Base-by-base conservation (phyloP, 805 yeast species). In the Metschnikowia continentalis region DNA sequence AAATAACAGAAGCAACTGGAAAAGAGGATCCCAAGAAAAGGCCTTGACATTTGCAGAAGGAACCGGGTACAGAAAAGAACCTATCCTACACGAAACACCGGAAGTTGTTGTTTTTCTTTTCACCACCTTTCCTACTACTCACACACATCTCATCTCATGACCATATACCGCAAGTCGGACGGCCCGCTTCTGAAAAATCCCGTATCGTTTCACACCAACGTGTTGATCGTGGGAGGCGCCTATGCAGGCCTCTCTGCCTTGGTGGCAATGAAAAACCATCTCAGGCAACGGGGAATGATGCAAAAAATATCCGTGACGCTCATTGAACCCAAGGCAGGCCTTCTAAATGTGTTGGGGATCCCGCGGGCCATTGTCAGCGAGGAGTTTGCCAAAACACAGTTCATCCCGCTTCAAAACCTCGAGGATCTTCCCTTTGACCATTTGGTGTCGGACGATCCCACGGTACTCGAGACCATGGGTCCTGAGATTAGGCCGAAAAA, bases 151-250 rank as follows among this genome's bases (percentile, higher is more conserved):
- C 14, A 43, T 15, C 47, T 17, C 23, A 44, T 44, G 47, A 35
- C 40, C 26, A 44, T 44, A 23, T 44, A 44, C 35, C 47, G 49
- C 35, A 53, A 50, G 35, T 45, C 50, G 13, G 47, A 42, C 14
- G 56, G 51, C 4, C 50, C 54, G 6, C 19, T 53, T 17, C 56
- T 50, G 35, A 45, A 15, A 30, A 42, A 45, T 26, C 52, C 56
- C 14, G 54, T 54, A 8, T 45, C 55, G 11, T 61, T 70, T 48
- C 60, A 64, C 35, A 67, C 75, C 22, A 69, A 72, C 51, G 62
- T 73, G 5, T 61, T 72, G 36, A 62, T 72, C 6, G 66, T 72
- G n/a, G 77, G 77, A 1, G 77, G 77, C 1, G 66, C 76, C 0
- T 73, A 68, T 53, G 66, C 71, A n/a, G 77, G 77, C 2, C 59